Evolutionary conservation across 768 basidiomycete species (phyloP).

Genomic region (Phanerochaete carnosa): DNA sequence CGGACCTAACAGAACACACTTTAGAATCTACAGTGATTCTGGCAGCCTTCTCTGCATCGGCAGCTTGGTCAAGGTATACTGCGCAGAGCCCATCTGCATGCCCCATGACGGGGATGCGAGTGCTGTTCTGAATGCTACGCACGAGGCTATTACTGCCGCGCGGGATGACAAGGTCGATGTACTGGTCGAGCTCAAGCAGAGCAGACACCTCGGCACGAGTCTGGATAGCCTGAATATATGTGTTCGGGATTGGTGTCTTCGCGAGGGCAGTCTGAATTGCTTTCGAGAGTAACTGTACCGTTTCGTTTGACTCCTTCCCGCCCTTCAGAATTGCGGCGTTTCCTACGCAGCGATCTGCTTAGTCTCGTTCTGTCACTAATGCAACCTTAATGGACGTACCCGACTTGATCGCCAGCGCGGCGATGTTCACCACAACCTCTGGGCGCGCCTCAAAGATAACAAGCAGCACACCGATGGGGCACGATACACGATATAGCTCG

Average conservation of each 20-base stretch:
- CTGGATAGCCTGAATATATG: constrained; percentile 90
- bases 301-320: constrained; percentile 90
- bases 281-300: constrained; percentile 70
- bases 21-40: constrained; percentile 89
- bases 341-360: constrained; percentile 44
- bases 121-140: constrained; percentile 80
- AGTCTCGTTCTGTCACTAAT: not conserved
- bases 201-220: constrained; percentile 89
- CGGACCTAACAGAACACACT: constrained; percentile 40
- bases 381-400: constrained; percentile 44
- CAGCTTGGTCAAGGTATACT: constrained; percentile 83
- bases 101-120: constrained; percentile 96
- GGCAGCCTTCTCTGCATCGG: constrained; percentile 74
- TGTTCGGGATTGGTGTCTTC: constrained; percentile 66
- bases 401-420: constrained; percentile 93
- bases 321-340: constrained; percentile 98
- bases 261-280: constrained; percentile 78
- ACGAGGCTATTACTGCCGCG: constrained; percentile 92
- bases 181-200: constrained; percentile 80
- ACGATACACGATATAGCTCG: constrained; percentile 90
- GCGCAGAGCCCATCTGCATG: constrained; percentile 96
- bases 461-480: constrained; percentile 93
- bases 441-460: constrained; percentile 98
- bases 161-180: constrained; percentile 97
- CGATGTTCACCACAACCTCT: constrained; percentile 97